Evolutionary conservation across 768 basidiomycete genomes (phyloP), one percentile per base, ranked within the genome.

Genomic region (Lactarius evosmus): DNA sequence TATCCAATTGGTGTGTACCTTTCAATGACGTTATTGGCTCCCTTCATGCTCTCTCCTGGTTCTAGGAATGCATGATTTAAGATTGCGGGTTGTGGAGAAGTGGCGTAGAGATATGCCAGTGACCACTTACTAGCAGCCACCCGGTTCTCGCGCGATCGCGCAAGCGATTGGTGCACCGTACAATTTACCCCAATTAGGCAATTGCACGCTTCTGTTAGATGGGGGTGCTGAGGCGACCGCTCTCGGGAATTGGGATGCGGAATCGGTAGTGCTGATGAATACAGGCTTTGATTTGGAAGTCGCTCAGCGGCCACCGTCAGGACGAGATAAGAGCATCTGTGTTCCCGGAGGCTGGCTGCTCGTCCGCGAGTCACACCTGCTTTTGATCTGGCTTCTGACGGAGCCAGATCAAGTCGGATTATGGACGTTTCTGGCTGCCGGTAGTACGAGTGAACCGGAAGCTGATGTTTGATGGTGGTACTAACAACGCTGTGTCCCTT

Each of bases 271-370:
- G 25, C 32, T 49, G 38, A 38, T 46, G 41, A 22, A 40, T 58
- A 25, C 6, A 30, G 57, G 22, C 41, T 59, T 34, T 63, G 62
- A 59, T 59, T 62, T 58, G 57, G 62, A 63, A 59, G 16, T 25
- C 12, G 29, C 34, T 54, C 44, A 49, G 58, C 52, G 52, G 54
- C 58, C 27, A 22, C 4, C 30, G 40, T 30, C 58, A 53, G 41
- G n/a, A 54, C n/a, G 52, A 29, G 52, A 58, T 59, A 62, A 57
- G 49, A 52, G 51, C 29, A 16, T 33, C 17, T 11, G 19, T n/a
- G n/a, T n/a, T 25, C 41, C 46, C 19, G 27, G 25, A 17, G 46
- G 49, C 30, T 11, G 41, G 44, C 33, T 6, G 27, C 33, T 30
- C 2, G 41, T 27, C 33, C 55, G 51, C 61, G 30, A 32, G 33